Percentiles rank a stretch among this genome's conserved stretches.
Conservation (phyloP, 2,329 filamentous ascomycete species). For the Atkinsonella hypoxylon region DNA sequence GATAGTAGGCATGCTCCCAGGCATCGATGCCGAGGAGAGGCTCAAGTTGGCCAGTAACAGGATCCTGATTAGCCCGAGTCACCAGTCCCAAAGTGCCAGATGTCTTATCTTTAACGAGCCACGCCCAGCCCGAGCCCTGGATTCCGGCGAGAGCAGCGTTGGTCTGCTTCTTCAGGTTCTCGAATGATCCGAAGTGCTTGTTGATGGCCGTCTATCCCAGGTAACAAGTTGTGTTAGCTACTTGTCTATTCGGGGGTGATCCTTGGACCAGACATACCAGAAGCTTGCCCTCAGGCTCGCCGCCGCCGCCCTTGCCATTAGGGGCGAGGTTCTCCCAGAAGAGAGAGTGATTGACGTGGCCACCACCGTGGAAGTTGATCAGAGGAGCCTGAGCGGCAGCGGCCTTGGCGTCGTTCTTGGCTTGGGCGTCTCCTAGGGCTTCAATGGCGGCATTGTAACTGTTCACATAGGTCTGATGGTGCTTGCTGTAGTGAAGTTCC, state of each 20-base stretch:
- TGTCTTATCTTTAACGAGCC: conserved; percentile 64
- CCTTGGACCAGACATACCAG: conserved; percentile 25
- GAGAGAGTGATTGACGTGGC: conserved; percentile 76
- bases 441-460: conserved; percentile 72
- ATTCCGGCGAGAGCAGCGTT: conserved; percentile 59
- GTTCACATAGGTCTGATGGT: conserved; percentile 90
- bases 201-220: conserved; percentile 42
- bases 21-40: conserved; percentile 85
- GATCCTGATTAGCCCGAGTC: conserved; percentile 78
- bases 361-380: conserved; percentile 73
- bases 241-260: conserved; percentile 28
- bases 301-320: conserved; percentile 47
- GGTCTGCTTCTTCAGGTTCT: conserved; percentile 53
- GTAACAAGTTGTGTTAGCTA: not conserved
- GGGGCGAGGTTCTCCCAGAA: conserved; percentile 79
- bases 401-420: conserved; percentile 45
- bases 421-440: conserved; percentile 53
- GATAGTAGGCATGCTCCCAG: conserved; percentile 93
- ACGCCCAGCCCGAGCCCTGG: conserved; percentile 84
- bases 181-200: conserved; percentile 54
- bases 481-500: conserved; percentile 90
- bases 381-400: conserved; percentile 38
- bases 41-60: conserved; percentile 69
- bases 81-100: conserved; percentile 51
- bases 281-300: conserved; percentile 51